Evolutionary conservation across 305 asterid species (phyloP).

Genomic region (Striga hermonthica): DNA sequence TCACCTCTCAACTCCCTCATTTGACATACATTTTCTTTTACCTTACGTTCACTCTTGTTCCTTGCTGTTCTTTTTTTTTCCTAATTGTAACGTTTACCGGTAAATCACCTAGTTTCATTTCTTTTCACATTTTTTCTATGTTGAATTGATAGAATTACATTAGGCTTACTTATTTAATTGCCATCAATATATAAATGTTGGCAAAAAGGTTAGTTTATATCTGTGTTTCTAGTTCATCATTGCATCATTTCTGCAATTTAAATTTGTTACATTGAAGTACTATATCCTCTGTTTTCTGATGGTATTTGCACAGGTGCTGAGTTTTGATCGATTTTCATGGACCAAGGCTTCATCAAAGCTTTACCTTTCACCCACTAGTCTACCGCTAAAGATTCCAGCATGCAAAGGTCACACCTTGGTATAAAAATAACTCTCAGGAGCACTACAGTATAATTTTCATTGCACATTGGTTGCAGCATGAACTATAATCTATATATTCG

Average conservation of each 20-base stretch:
- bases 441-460: constrained; percentile 16
- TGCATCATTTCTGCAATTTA: constrained; percentile 23
- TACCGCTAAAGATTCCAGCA: constrained; percentile 89
- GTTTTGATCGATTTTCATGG: constrained; percentile 86
- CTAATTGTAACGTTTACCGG: not conserved
- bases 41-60: no score
- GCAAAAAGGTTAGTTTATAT: constrained; percentile 1
- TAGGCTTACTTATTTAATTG: not conserved
- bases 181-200: not conserved
- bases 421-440: constrained; percentile 30
- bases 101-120: not conserved
- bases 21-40: not conserved
- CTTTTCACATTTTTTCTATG: no score
- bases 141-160: not conserved
- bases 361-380: constrained; percentile 85
- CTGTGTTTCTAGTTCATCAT: not conserved
- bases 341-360: constrained; percentile 80
- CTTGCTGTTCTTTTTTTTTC: not conserved
- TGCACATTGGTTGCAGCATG: constrained; percentile 7
- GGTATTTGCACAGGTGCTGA: constrained; percentile 57
- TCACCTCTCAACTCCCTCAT: not conserved
- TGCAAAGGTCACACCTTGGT: constrained; percentile 99
- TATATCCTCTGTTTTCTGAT: constrained; percentile 20
- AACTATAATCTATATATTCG: not conserved
- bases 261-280: constrained; percentile 26